These are phyloP conservation scores for Caryopteris hybrid DNA, from an alignment of 305 asterid genomes.

Conservation along the genomic window DNA sequence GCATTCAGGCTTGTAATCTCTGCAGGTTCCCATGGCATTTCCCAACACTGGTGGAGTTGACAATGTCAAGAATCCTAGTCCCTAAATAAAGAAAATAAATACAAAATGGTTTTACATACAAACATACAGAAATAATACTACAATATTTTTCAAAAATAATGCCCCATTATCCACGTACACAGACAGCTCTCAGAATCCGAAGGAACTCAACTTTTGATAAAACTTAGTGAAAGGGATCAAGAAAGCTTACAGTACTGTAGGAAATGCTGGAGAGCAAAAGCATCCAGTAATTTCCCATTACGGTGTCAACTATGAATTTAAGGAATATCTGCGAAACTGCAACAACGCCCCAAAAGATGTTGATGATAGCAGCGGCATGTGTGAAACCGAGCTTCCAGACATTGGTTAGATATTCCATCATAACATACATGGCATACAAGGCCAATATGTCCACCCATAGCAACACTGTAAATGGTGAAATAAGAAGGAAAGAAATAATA, in stretches of 20 bases:
- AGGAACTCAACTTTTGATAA: no score
- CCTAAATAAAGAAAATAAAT: conserved; percentile 21
- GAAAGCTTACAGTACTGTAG: conserved; percentile 21
- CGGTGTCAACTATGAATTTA: conserved; percentile 19
- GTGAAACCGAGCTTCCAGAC: conserved; percentile 34
- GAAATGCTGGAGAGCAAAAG: conserved; percentile 27
- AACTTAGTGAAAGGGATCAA: not conserved
- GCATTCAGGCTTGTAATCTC: conserved; percentile 47
- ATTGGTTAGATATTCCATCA: conserved; percentile 32
- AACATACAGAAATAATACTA: no score
- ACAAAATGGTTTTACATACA: not conserved
- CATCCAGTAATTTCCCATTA: conserved; percentile 24
- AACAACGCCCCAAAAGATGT: conserved; percentile 21
- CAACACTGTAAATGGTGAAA: conserved; percentile 17
- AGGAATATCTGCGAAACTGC: conserved; percentile 9
- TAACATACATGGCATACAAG: conserved; percentile 22
- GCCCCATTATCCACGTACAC: no score
- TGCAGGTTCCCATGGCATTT: conserved; percentile 36
- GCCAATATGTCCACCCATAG: conserved; percentile 35
- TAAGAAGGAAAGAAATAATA: no score
- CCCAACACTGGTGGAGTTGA: conserved; percentile 59
- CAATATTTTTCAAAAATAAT: no score
- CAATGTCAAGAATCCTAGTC: conserved; percentile 40
- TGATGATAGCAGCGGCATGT: conserved; percentile 26
- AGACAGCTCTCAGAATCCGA: no score